phyloP scores from a whole-genome alignment of 345 rosid genomes.

The Salix udensis region DNA sequence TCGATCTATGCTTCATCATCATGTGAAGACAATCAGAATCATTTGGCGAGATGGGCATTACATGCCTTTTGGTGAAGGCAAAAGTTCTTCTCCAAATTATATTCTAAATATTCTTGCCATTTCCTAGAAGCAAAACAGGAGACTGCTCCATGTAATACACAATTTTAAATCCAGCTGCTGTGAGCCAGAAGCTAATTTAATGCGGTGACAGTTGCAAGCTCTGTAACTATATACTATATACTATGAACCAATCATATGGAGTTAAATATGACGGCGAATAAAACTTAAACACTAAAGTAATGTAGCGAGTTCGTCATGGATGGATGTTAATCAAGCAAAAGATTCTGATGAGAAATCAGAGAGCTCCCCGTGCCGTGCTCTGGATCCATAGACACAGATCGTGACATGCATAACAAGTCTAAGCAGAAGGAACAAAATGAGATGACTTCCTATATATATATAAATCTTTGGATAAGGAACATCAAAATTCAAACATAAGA shows the following conservation, averaged over 20 bases:
- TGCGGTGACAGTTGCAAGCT: background rate
- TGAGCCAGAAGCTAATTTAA: background rate
- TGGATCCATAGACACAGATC: background rate
- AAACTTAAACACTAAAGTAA: too few species aligned
- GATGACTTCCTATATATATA: background rate
- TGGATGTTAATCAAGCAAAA: too few species aligned
- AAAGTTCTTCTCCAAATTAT: too few species aligned
- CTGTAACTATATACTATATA: background rate
- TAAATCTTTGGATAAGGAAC: slow-evolving; percentile 25
- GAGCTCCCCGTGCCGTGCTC: background rate
- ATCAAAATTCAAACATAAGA: background rate
- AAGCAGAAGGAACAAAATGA: slow-evolving; percentile 13
- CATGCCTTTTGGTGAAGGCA: too few species aligned
- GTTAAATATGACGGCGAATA: too few species aligned
- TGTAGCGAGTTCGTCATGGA: too few species aligned
- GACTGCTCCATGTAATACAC: background rate
- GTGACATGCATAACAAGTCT: slow-evolving; percentile 14
- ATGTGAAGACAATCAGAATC: too few species aligned
- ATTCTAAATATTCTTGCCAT: background rate
- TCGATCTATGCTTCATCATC: too few species aligned
- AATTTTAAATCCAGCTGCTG: background rate
- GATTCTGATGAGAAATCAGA: too few species aligned
- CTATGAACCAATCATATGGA: background rate
- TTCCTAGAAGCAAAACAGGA: background rate
- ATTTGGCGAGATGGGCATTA: too few species aligned